A percentile compares a stretch with the other conserved stretches of the same genome.
phyloP scores from a whole-genome alignment of 306 rosid genomes.

The Mimosa bimucronata region DNA sequence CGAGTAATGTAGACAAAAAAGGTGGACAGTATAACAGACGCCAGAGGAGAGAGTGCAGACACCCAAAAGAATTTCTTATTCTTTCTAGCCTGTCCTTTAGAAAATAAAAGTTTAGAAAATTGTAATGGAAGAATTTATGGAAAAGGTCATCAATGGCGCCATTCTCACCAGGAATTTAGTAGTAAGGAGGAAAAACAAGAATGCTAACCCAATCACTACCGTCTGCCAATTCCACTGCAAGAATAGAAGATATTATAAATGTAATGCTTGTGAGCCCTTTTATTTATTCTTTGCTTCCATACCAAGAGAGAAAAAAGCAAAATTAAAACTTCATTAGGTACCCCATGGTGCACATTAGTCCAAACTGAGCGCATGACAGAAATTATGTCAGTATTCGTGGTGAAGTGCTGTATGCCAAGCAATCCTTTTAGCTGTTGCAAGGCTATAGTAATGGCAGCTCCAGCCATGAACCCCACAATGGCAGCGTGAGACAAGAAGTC shows the following conservation, averaged over 20 bases:
- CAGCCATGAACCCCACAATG: slow-evolving; percentile 93
- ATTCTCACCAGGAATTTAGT: slow-evolving; percentile 67
- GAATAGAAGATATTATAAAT: neutral
- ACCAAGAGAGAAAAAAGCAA: neutral
- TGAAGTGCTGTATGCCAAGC: slow-evolving; percentile 63
- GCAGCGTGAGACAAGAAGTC: slow-evolving; percentile 93
- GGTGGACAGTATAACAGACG: slow-evolving; percentile 71
- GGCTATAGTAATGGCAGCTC: slow-evolving; percentile 85
- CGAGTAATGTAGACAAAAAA: slow-evolving; percentile 68
- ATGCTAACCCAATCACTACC: slow-evolving; percentile 63
- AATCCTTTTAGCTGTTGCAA: slow-evolving; percentile 93
- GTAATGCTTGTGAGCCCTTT: neutral
- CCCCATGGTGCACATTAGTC: slow-evolving; percentile 70
- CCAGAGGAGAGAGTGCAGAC: slow-evolving; percentile 81
- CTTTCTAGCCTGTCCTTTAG: slow-evolving; percentile 60
- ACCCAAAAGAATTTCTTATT: slow-evolving; percentile 78
- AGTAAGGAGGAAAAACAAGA: slow-evolving; percentile 62
- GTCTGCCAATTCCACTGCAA: slow-evolving; percentile 96
- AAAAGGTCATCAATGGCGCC: neutral
- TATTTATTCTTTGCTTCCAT: neutral
- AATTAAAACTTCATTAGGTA: slow-evolving; percentile 28
- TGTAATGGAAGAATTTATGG: neutral
- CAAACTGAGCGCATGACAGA: slow-evolving; percentile 75
- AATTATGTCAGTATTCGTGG: slow-evolving; percentile 75
- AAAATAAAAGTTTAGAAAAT: slow-evolving; percentile 15